These are phyloP conservation scores for Neoscytalidium dimidiatum DNA, from an alignment of 2,329 filamentous ascomycete genomes.

Conservation along the genomic window DNA sequence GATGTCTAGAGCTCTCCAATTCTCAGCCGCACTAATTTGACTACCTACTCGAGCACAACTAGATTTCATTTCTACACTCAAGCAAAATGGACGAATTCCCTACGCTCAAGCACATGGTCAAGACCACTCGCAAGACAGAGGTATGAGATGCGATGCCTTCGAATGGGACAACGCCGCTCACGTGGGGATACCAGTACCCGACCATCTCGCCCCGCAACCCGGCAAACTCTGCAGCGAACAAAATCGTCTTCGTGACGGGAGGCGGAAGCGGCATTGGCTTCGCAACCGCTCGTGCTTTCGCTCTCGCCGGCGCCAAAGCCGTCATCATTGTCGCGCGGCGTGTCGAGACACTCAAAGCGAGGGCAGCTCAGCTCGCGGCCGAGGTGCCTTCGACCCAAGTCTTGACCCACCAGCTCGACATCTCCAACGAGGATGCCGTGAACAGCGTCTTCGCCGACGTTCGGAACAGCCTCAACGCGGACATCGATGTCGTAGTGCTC, in stretches of 20 bases:
- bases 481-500: slow-evolving; percentile 20
- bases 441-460: slow-evolving; percentile 10
- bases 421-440: not conserved
- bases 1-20: too few species aligned
- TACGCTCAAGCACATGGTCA: not conserved
- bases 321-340: slow-evolving; percentile 46
- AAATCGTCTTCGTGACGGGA: slow-evolving; percentile 34
- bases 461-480: slow-evolving; percentile 9
- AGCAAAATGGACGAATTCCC: not conserved
- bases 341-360: slow-evolving; percentile 30
- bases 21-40: too few species aligned
- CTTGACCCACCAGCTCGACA: slow-evolving; percentile 18
- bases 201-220: slow-evolving; percentile 27
- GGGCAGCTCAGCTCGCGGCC: not conserved
- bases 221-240: slow-evolving; percentile 30
- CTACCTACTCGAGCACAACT: too few species aligned
- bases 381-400: slow-evolving; percentile 4
- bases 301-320: slow-evolving; percentile 39
- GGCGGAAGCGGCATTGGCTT: slow-evolving; percentile 28
- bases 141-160: not conserved
- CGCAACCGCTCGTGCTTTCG: slow-evolving; percentile 34
- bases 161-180: not conserved
- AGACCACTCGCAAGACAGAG: not conserved
- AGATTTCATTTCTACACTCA: too few species aligned
- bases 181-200: slow-evolving; percentile 24